These are phyloP conservation scores for Lenzites betulinus DNA, from an alignment of 768 basidiomycete genomes.

Conservation along the genomic window DNA sequence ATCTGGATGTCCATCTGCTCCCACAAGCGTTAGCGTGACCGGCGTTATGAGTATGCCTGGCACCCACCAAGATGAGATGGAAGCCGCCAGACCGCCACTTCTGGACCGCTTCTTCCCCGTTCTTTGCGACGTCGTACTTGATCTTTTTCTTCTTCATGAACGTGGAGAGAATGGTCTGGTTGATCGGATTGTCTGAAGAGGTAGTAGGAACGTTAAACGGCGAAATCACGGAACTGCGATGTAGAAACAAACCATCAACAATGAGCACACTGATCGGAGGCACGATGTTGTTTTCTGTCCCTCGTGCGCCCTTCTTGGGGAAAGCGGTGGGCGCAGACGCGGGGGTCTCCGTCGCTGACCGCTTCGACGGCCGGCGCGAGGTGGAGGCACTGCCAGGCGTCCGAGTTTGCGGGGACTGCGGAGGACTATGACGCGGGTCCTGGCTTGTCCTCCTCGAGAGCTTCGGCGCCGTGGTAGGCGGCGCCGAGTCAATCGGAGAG, in stretches of 20 bases:
- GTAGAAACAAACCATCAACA: conserved; percentile 77
- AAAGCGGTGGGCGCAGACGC: conserved; percentile 31
- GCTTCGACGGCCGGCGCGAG: conserved; percentile 35
- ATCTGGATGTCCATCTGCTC: conserved; percentile 99
- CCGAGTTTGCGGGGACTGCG: conserved; percentile 30
- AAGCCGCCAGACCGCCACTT: conserved; percentile 94
- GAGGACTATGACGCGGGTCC: conserved; percentile 20
- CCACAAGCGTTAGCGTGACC: not conserved
- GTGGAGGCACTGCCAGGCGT: conserved; percentile 27
- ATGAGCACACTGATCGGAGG: conserved; percentile 98
- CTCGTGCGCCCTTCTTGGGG: conserved; percentile 52
- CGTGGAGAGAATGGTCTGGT: conserved; percentile 95
- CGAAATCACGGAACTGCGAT: conserved; percentile 2
- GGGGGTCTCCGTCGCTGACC: conserved; percentile 33
- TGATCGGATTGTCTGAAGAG: conserved; percentile 90
- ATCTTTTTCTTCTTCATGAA: conserved; percentile 97
- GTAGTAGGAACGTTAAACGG: not conserved
- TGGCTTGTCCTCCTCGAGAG: conserved; percentile 17
- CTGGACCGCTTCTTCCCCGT: conserved; percentile 93
- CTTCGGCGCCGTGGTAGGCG: not conserved
- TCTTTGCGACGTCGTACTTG: conserved; percentile 91
- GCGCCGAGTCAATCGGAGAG: not conserved
- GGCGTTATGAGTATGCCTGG: not conserved
- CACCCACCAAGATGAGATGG: conserved; percentile 89
- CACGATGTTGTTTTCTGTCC: conserved; percentile 70